A percentile compares a stretch with the other conserved stretches of the same genome.
These are phyloP conservation scores for Yarrowia sp. DNA, from an alignment of 805 yeast genomes.

Conservation along the genomic window DNA sequence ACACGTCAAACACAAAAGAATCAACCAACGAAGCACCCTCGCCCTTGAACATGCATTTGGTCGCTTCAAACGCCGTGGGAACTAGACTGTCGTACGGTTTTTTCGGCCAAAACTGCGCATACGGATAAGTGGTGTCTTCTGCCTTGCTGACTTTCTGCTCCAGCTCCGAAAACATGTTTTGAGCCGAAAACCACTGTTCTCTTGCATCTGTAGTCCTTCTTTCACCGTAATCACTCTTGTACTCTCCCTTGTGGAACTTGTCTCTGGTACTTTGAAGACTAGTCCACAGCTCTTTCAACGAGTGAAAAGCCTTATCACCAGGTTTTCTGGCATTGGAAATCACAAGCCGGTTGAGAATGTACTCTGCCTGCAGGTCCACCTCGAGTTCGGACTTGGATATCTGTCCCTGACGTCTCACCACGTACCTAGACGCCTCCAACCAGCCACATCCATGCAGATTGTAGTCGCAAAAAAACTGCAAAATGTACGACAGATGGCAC, in stretches of 20 bases:
- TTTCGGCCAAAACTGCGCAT: neutral
- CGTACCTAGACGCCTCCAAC: constrained; percentile 44
- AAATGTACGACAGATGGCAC: constrained; percentile 68
- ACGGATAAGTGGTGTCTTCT: neutral
- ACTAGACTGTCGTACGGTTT: neutral
- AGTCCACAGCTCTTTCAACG: constrained; percentile 8
- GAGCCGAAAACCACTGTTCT: neutral
- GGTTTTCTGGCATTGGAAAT: constrained; percentile 41
- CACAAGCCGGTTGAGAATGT: constrained; percentile 65
- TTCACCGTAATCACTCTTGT: constrained; percentile 7
- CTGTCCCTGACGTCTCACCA: neutral
- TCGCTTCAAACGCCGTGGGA: neutral
- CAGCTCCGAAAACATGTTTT: neutral
- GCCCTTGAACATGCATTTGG: constrained; percentile 12
- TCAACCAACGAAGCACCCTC: neutral
- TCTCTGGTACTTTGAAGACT: neutral
- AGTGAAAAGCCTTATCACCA: neutral
- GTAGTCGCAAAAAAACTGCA: constrained; percentile 80
- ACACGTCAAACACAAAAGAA: neutral
- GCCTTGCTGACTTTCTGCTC: neutral
- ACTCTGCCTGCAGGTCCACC: constrained; percentile 15
- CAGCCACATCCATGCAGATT: constrained; percentile 84
- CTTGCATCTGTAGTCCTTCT: neutral
- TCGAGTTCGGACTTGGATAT: constrained; percentile 5
- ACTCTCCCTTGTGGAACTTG: neutral